A percentile compares a stretch with the other conserved stretches of the same genome.
Evolutionary conservation across 805 yeast genomes (phyloP).

Genomic region (Kazachstania psychrophila): DNA sequence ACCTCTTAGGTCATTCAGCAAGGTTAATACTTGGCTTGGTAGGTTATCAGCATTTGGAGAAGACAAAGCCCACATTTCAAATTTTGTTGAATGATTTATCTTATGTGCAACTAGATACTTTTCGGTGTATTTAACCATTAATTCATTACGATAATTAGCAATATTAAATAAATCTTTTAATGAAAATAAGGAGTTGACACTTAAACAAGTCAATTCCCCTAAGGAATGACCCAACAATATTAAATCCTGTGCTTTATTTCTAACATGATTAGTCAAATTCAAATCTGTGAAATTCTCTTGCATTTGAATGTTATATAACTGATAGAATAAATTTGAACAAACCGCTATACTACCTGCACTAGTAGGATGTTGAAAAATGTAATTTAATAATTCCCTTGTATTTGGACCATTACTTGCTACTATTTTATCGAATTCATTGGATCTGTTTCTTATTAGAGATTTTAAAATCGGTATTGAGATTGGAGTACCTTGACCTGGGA

Average conservation of each 20-base stretch:
- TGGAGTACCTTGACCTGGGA: conserved; percentile 31
- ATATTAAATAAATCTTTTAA: conserved; percentile 25
- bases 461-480: conserved; percentile 20
- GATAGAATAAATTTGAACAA: conserved; percentile 24
- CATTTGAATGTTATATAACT: conserved; percentile 12
- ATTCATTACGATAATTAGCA: conserved; percentile 26
- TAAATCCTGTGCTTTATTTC: neutral
- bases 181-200: conserved; percentile 20
- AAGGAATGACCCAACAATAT: conserved; percentile 29
- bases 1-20: conserved; percentile 10
- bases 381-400: conserved; percentile 16
- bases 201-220: conserved; percentile 28
- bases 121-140: conserved; percentile 28
- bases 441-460: conserved; percentile 17
- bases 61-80: conserved; percentile 29
- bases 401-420: conserved; percentile 14
- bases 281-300: conserved; percentile 1
- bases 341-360: conserved; percentile 29
- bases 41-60: conserved; percentile 21
- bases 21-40: conserved; percentile 17
- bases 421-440: conserved; percentile 13
- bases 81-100: conserved; percentile 18
- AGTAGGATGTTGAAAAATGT: conserved; percentile 20
- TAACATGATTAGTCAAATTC: neutral
- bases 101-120: conserved; percentile 20